Percentiles rank a stretch among this genome's conserved stretches.
Evolutionary conservation across 1,139 yeast species (phyloP).

Genomic region (Scheffersomyces segobiensis): DNA sequence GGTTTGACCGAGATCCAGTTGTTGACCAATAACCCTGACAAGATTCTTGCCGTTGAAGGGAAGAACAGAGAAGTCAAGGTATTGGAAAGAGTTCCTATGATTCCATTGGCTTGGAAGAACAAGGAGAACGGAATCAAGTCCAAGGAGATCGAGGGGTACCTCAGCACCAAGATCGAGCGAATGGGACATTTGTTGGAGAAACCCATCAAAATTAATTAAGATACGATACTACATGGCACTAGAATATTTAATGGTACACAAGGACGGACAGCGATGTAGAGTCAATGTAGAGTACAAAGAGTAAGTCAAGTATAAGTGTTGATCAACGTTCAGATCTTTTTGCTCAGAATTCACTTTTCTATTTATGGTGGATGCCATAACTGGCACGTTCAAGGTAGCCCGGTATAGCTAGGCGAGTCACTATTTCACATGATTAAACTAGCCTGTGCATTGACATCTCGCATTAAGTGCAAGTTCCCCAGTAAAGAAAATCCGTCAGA

Average conservation of each 20-base stretch:
- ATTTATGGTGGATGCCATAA: no score
- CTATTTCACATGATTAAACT: background rate
- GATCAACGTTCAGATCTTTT: no score
- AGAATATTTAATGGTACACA: background rate
- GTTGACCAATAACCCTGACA: conserved; percentile 94
- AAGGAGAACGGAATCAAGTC: conserved; percentile 67
- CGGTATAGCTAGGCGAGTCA: background rate
- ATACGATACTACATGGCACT: background rate
- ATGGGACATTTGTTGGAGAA: conserved; percentile 90
- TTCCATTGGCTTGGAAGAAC: conserved; percentile 86
- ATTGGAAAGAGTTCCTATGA: conserved; percentile 90
- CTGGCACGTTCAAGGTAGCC: no score
- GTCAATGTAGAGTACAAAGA: background rate
- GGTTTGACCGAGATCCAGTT: conserved; percentile 73
- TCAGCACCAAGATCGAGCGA: conserved; percentile 89
- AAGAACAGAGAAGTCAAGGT: conserved; percentile 69
- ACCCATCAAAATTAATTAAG: conserved; percentile 42
- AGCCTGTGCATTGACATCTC: background rate
- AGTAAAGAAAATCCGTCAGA: background rate
- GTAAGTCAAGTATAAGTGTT: background rate
- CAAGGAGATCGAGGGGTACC: conserved; percentile 86
- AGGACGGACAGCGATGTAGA: background rate
- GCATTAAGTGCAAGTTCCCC: background rate
- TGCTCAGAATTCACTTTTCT: no score
- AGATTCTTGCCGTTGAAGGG: conserved; percentile 92